Evolutionary conservation across 176 grass and related monocot species (phyloP).

Genomic region (Juncus inflexus): DNA sequence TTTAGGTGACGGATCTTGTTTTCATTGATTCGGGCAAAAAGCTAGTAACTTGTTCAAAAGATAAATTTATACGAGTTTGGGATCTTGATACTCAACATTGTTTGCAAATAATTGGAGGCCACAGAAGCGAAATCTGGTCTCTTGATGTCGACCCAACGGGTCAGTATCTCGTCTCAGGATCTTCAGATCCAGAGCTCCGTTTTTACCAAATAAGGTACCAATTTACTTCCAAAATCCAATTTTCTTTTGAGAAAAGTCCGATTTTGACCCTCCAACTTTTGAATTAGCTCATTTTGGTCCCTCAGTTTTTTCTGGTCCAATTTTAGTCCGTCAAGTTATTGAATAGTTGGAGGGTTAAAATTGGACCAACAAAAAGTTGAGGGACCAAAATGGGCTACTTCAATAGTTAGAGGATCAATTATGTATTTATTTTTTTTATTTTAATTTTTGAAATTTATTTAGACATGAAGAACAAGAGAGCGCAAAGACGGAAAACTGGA

Average conservation of each 20-base stretch:
- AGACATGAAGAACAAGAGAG: background rate
- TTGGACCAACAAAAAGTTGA: too few species aligned
- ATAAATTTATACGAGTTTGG: conserved; percentile 94
- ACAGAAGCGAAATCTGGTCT: conserved; percentile 82
- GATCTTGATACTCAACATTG: conserved; percentile 91
- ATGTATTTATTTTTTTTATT: too few species aligned
- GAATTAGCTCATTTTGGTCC: too few species aligned
- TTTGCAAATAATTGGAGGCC: conserved; percentile 80
- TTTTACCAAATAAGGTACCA: conserved; percentile 55
- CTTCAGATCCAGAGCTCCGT: conserved; percentile 60
- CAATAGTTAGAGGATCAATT: too few species aligned
- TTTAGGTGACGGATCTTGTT: conserved; percentile 76
- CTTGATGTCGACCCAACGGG: conserved; percentile 66
- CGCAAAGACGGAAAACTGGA: conserved; percentile 51
- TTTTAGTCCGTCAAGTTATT: too few species aligned
- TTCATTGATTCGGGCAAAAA: conserved; percentile 96
- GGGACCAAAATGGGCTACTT: too few species aligned
- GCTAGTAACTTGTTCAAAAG: conserved; percentile 88
- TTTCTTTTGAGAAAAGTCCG: too few species aligned
- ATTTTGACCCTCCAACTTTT: too few species aligned
- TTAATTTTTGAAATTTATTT: too few species aligned
- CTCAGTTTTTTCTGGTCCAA: too few species aligned
- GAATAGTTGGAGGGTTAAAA: too few species aligned
- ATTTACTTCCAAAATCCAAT: too few species aligned
- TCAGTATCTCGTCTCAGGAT: conserved; percentile 74